phyloP scores from a whole-genome alignment of 192 early-diverging fungal species.

The Allomyces javanicus region DNA sequence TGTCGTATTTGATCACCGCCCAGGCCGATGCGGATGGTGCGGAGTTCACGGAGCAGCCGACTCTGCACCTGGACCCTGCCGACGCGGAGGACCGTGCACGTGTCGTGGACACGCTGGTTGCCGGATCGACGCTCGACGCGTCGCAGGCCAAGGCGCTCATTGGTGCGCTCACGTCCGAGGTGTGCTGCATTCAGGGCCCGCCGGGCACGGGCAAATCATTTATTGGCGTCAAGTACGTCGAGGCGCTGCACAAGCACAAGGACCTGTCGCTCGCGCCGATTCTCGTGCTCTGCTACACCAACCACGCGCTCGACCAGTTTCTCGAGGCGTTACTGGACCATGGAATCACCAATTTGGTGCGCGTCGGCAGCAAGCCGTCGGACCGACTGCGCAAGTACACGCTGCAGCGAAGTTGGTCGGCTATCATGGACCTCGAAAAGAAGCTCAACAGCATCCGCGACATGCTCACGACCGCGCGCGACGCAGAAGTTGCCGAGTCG shows the following conservation, averaged over 20 bases:
- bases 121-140: slow-evolving; percentile 17
- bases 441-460: no score
- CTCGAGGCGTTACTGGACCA: slow-evolving; percentile 26
- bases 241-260: slow-evolving; percentile 15
- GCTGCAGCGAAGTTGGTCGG: no score
- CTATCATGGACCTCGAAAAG: no score
- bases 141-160: slow-evolving; percentile 26
- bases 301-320: slow-evolving; percentile 43
- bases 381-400: no score
- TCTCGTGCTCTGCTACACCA: slow-evolving; percentile 31
- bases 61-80: no score
- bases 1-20: slow-evolving; percentile 6
- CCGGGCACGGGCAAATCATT: slow-evolving; percentile 30
- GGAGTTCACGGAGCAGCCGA: no score
- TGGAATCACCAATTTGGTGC: slow-evolving; percentile 16
- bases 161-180: slow-evolving; percentile 20
- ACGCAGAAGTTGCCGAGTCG: no score
- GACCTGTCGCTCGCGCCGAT: slow-evolving; percentile 19
- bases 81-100: no score
- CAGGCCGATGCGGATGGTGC: neutral
- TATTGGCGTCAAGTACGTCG: slow-evolving; percentile 27
- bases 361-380: slow-evolving; percentile 29
- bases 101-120: no score
- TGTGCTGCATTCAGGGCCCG: slow-evolving; percentile 37
- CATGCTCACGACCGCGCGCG: no score